A percentile compares a stretch with the other conserved stretches of the same genome.
Conservation (phyloP, 495 filamentous ascomycete species). For the Neurospora sp. region DNA sequence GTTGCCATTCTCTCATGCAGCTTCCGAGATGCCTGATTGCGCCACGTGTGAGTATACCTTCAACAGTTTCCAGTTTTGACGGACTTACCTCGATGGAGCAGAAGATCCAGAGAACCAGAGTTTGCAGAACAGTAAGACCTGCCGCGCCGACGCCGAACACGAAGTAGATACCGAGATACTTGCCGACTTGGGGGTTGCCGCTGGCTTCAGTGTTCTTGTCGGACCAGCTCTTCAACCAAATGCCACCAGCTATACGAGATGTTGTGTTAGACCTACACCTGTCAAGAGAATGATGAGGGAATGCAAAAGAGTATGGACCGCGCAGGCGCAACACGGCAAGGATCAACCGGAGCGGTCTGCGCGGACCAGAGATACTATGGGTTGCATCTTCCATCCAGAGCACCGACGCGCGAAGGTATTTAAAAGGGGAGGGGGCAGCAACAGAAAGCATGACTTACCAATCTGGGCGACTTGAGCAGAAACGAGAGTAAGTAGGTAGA, state of each 20-base stretch:
- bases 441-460: slow-evolving; percentile 26
- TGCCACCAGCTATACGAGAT: slow-evolving; percentile 45
- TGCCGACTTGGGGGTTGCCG: slow-evolving; percentile 64
- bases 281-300: background rate
- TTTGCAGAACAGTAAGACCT: slow-evolving; percentile 78
- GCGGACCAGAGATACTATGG: background rate
- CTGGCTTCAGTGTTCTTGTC: slow-evolving; percentile 60
- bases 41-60: slow-evolving; percentile 6
- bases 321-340: background rate
- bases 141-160: slow-evolving; percentile 87
- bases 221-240: slow-evolving; percentile 92
- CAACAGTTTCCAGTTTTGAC: background rate
- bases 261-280: background rate
- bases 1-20: slow-evolving; percentile 97
- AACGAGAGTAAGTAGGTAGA: slow-evolving; percentile 72
- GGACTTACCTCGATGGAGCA: slow-evolving; percentile 84
- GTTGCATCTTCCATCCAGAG: background rate
- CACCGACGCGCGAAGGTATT: background rate
- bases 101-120: slow-evolving; percentile 95
- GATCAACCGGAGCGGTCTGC: background rate
- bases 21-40: slow-evolving; percentile 70
- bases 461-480: slow-evolving; percentile 74
- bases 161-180: slow-evolving; percentile 91
- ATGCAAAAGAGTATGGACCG: background rate
- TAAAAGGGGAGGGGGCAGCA: background rate